A percentile compares a stretch with the other conserved stretches of the same genome.
These are phyloP conservation scores for Globisporangium megalacanthum DNA, from an alignment of 352 stramenopile species.

Conservation along the genomic window DNA sequence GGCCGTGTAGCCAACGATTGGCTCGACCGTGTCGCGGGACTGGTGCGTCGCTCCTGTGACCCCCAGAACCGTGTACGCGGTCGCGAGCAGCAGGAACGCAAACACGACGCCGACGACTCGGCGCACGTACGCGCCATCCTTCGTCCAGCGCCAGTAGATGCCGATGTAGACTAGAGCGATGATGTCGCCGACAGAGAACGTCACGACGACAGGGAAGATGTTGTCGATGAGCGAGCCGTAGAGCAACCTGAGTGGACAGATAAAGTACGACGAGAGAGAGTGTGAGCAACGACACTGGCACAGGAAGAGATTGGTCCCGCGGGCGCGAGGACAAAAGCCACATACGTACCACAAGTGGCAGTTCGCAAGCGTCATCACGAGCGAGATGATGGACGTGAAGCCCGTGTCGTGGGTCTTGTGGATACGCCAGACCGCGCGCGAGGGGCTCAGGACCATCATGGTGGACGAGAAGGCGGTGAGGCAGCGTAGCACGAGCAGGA, in stretches of 20 bases:
- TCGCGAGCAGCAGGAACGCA: conserved; percentile 5
- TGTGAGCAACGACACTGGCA: no score
- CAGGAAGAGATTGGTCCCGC: no score
- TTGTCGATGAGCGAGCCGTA: conserved; percentile 18
- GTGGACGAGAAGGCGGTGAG: conserved; percentile 32
- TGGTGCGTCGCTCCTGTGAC: conserved; percentile 18
- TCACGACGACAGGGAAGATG: conserved; percentile 42
- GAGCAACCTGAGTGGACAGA: conserved; percentile 8
- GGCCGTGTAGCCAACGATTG: conserved; percentile 13
- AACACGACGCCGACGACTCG: conserved; percentile 8
- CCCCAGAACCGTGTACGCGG: conserved; percentile 9
- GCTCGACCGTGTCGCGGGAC: conserved; percentile 13
- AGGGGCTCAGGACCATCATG: conserved; percentile 38
- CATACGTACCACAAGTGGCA: conserved; percentile 21
- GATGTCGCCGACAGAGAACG: conserved; percentile 33
- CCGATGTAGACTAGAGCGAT: conserved; percentile 26
- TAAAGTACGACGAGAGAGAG: background rate
- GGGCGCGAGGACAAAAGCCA: no score
- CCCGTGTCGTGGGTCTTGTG: conserved; percentile 34
- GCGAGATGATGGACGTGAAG: conserved; percentile 35
- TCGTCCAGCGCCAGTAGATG: conserved; percentile 20
- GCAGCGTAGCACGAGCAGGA: conserved; percentile 13
- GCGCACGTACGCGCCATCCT: conserved; percentile 1
- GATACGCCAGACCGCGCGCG: conserved; percentile 32
- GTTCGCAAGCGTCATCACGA: conserved; percentile 37